Percentiles rank a stretch among this genome's conserved stretches.
Conservation (phyloP, 2,329 filamentous ascomycete species). For the Colletotrichum viniferum region DNA sequence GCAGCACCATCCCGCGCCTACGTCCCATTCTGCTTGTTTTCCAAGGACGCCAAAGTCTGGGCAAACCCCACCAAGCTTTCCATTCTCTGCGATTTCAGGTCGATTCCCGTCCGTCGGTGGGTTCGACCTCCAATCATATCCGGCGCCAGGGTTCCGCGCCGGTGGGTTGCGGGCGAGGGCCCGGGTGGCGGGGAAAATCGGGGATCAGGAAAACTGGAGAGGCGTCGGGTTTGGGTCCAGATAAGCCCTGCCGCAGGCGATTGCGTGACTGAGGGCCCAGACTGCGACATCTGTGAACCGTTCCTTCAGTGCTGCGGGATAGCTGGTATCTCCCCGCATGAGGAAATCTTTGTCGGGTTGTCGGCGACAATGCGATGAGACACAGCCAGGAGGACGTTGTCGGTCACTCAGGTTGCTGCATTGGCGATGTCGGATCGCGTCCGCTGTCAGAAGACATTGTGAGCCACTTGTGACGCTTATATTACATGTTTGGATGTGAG, state of each 20-base stretch:
- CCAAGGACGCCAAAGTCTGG: conserved; percentile 14
- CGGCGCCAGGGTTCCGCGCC: neutral
- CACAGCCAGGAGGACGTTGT: neutral
- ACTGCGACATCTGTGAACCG: conserved; percentile 7
- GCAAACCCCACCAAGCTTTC: conserved; percentile 6
- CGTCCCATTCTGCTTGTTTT: neutral
- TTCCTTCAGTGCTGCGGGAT: neutral
- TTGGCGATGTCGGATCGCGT: neutral
- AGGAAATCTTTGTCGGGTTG: conserved; percentile 8
- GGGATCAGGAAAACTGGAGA: neutral
- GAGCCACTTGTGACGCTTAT: neutral
- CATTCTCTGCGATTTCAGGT: neutral
- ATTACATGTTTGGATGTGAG: neutral
- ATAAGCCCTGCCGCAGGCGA: conserved; percentile 7
- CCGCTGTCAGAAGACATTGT: neutral
- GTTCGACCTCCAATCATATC: neutral
- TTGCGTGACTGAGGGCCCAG: conserved; percentile 17
- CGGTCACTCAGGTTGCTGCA: neutral
- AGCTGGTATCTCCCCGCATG: neutral
- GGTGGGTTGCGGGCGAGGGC: neutral
- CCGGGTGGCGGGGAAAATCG: neutral
- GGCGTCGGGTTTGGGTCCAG: neutral
- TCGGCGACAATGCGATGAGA: neutral
- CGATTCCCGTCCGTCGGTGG: neutral
- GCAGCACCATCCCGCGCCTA: neutral